Conservation (phyloP, 192 early-diverging fungal species). For the Funneliformis mosseae region DNA sequence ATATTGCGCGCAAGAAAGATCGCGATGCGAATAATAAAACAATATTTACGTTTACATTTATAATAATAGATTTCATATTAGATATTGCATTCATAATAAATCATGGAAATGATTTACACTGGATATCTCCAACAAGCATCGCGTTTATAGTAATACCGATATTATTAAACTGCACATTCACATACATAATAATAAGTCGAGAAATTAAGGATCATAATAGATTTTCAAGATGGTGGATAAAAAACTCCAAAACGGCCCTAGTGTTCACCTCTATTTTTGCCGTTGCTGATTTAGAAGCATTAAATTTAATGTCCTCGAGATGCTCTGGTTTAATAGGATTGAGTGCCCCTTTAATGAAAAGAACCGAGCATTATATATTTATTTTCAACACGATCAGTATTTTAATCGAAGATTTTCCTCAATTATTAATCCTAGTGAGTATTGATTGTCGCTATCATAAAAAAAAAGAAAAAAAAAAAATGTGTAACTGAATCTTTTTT, state of each 20-base stretch:
- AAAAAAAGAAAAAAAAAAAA: neutral
- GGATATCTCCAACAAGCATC: neutral
- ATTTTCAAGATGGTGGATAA: neutral
- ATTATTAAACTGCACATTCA: neutral
- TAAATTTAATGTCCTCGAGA: neutral
- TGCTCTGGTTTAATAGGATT: neutral
- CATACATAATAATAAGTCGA: neutral
- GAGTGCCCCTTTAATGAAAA: neutral
- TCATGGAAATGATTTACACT: neutral
- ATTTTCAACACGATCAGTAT: neutral
- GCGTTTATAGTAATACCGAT: neutral
- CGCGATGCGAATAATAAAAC: neutral
- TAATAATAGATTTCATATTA: neutral
- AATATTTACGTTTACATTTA: neutral
- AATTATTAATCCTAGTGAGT: neutral
- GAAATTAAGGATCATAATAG: neutral
- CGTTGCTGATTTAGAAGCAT: neutral
- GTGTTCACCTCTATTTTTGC: neutral
- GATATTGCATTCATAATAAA: neutral
- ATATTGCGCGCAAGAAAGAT: neutral
- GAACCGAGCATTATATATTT: neutral
- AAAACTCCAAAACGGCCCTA: neutral
- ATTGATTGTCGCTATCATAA: no score
- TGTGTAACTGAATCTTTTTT: no score
- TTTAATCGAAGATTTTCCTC: neutral